A percentile compares a stretch with the other conserved stretches of the same genome.
Conservation (phyloP, 306 rosid genomes). For the Sechiopsis laciniata region DNA sequence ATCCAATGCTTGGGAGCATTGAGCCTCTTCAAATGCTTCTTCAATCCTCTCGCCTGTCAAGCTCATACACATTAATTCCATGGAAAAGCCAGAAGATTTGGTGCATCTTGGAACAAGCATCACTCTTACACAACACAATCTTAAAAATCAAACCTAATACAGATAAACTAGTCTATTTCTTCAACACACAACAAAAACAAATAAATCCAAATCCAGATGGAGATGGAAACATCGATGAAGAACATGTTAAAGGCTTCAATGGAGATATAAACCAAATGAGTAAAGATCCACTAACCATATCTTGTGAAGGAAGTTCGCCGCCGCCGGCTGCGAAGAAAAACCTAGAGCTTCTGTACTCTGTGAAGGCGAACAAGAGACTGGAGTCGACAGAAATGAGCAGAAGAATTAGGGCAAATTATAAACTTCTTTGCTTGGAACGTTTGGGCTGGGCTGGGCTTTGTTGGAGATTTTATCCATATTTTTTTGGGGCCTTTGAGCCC, state of each 20-base stretch:
- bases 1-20: constrained; percentile 73
- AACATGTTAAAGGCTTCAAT: background rate
- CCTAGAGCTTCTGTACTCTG: background rate
- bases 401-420: background rate
- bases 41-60: constrained; percentile 70
- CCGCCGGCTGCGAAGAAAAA: background rate
- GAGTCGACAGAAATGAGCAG: background rate
- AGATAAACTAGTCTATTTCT: background rate
- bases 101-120: background rate
- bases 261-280: background rate
- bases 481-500: too few species aligned
- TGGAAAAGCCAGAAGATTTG: too few species aligned
- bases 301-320: background rate
- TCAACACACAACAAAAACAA: background rate
- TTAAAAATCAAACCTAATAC: background rate
- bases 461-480: background rate
- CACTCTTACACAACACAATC: too few species aligned
- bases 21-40: constrained; percentile 71
- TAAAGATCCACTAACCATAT: background rate
- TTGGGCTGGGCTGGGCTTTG: constrained; percentile 11
- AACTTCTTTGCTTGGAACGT: background rate
- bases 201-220: background rate
- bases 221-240: background rate
- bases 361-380: background rate
- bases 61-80: background rate